Evolutionary conservation across 371 early-diverging fungal species (phyloP).

Genomic region (Syncephalastrum racemosum): DNA sequence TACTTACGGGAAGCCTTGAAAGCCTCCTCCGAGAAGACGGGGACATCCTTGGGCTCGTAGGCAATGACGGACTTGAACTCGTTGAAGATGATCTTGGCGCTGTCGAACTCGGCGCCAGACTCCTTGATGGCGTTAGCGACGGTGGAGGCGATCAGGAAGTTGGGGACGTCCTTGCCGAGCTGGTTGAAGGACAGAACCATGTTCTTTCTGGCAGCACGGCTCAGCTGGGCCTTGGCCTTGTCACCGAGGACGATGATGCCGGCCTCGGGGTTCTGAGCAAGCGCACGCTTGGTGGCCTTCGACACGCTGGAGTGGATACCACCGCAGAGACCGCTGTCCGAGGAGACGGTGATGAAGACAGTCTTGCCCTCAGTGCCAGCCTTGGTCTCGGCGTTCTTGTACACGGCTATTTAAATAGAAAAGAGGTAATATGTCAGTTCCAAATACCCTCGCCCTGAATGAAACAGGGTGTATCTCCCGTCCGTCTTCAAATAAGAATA

Average conservation of each 20-base stretch:
- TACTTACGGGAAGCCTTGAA: constrained; percentile 68
- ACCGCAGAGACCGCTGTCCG: constrained; percentile 98
- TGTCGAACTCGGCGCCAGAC: constrained; percentile 69
- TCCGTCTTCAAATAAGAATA: neutral
- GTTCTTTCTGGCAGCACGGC: constrained; percentile 73
- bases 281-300: constrained; percentile 75
- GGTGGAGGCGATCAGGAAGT: constrained; percentile 86
- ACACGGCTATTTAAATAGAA: constrained; percentile 59
- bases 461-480: neutral
- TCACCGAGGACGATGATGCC: constrained; percentile 83
- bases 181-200: constrained; percentile 85
- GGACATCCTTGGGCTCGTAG: constrained; percentile 78
- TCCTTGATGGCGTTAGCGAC: constrained; percentile 80
- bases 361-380: constrained; percentile 58
- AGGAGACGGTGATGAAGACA: constrained; percentile 83
- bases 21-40: constrained; percentile 65
- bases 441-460: neutral
- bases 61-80: constrained; percentile 92
- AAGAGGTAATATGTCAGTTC: too few relatives aligned
- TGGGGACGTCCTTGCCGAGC: constrained; percentile 88
- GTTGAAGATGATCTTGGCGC: constrained; percentile 89
- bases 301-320: constrained; percentile 97
- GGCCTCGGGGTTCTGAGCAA: constrained; percentile 57
- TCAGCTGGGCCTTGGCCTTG: constrained; percentile 92
- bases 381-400: constrained; percentile 75